Percentiles rank a stretch among this genome's conserved stretches.
Conservation (phyloP, 2,329 filamentous ascomycete species). For the Trematosphaeria pertusa region DNA sequence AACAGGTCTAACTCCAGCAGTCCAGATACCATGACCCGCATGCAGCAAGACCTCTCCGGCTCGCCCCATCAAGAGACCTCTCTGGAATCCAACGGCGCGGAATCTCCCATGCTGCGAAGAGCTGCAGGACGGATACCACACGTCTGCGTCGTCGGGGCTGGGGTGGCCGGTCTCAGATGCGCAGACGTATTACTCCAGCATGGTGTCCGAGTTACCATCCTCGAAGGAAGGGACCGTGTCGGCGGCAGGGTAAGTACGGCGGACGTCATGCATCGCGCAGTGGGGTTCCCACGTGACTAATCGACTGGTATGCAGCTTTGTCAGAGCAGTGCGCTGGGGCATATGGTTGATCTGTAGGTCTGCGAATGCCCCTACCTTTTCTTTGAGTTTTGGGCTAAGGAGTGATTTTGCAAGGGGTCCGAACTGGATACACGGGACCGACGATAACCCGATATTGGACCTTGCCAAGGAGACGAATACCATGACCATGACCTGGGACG, state of each 20-base stretch:
- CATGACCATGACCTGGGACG: constrained; percentile 60
- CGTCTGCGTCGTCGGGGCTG: constrained; percentile 73
- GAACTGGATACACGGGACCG: constrained; percentile 82
- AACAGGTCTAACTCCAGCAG: constrained; percentile 20
- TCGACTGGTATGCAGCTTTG: constrained; percentile 53
- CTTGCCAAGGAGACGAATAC: constrained; percentile 69
- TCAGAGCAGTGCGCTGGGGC: constrained; percentile 56
- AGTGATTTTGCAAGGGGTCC: constrained; percentile 60
- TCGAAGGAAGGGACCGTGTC: constrained; percentile 72
- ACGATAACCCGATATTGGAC: constrained; percentile 73
- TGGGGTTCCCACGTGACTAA: constrained; percentile 12
- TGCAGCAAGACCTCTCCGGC: constrained; percentile 43
- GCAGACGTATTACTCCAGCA: constrained; percentile 70
- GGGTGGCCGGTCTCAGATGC: constrained; percentile 73
- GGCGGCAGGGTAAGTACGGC: constrained; percentile 65
- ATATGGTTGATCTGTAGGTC: constrained; percentile 64
- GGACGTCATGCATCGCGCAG: constrained; percentile 22
- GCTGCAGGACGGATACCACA: constrained; percentile 55
- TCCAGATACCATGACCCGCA: constrained; percentile 33
- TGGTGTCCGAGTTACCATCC: constrained; percentile 71
- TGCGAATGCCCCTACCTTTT: constrained; percentile 4
- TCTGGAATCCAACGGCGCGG: constrained; percentile 23
- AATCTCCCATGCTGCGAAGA: constrained; percentile 37
- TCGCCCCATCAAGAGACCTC: constrained; percentile 34
- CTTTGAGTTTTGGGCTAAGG: background rate